These are phyloP conservation scores for Peronospora belbahrii DNA, from an alignment of 352 stramenopile genomes.

Conservation along the genomic window DNA sequence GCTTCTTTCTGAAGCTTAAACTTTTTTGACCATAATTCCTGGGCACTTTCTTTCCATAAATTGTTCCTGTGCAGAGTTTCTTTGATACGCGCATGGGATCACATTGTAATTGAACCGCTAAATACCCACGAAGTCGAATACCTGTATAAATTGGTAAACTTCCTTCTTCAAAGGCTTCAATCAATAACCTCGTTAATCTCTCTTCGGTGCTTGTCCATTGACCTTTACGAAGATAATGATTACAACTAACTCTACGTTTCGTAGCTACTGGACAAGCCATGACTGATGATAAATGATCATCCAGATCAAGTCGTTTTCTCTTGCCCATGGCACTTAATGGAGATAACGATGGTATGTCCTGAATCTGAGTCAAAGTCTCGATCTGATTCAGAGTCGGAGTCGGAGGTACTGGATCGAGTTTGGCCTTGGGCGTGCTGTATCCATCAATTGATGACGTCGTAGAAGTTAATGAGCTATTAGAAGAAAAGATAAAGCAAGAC, in stretches of 20 bases:
- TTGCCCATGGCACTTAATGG: conserved; percentile 16
- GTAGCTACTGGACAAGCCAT: conserved; percentile 1
- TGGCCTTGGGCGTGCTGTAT: conserved; percentile 20
- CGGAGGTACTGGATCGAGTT: conserved; percentile 18
- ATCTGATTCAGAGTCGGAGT: conserved; percentile 12
- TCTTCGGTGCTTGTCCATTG: conserved; percentile 72
- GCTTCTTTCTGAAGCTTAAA: conserved; percentile 61
- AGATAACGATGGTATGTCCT: conserved; percentile 6
- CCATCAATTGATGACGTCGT: conserved; percentile 7
- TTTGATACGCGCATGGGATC: conserved; percentile 80
- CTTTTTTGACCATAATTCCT: conserved; percentile 81
- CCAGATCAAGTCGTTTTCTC: conserved; percentile 24
- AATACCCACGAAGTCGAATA: conserved; percentile 64
- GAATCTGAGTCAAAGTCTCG: conserved; percentile 13
- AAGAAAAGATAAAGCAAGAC: not conserved
- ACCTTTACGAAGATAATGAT: conserved; percentile 64
- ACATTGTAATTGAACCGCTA: conserved; percentile 70
- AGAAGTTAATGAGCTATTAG: not conserved
- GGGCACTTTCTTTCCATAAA: conserved; percentile 59
- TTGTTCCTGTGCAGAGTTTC: conserved; percentile 62
- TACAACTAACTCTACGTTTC: conserved; percentile 50
- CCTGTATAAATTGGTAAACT: conserved; percentile 68
- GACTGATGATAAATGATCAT: conserved; percentile 6
- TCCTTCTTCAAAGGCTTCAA: conserved; percentile 66
- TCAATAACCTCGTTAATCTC: conserved; percentile 43